Evolutionary conservation across 164 flowering plant genomes (phyloP).

Genomic region (Santalum album): DNA sequence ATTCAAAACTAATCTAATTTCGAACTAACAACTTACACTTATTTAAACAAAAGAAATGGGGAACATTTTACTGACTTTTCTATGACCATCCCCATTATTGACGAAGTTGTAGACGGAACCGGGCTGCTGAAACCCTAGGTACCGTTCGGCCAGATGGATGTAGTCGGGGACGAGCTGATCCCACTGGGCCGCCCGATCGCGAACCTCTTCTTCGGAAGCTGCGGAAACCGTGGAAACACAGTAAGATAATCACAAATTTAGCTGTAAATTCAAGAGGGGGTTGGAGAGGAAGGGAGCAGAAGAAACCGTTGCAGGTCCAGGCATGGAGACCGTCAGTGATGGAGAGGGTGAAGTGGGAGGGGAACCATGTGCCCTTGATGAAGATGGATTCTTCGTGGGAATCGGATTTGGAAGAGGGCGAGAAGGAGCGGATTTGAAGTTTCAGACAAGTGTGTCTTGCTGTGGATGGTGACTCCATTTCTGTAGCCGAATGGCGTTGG

Average conservation of each 20-base stretch:
- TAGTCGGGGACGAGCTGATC: conserved; percentile 80
- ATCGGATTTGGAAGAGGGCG: not conserved
- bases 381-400: conserved; percentile 32
- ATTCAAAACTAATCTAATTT: not conserved
- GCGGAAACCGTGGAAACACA: conserved; percentile 1
- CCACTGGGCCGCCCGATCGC: conserved; percentile 77
- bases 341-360: conserved; percentile 52
- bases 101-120: conserved; percentile 59
- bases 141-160: conserved; percentile 56
- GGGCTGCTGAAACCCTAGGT: conserved; percentile 82
- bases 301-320: conserved; percentile 72
- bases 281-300: not conserved
- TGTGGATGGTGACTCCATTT: conserved; percentile 9
- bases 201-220: conserved; percentile 74
- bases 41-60: not conserved
- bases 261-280: not conserved
- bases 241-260: not conserved
- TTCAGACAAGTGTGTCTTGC: conserved; percentile 62
- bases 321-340: conserved; percentile 60
- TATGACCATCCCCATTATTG: conserved; percentile 63
- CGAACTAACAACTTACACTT: not conserved
- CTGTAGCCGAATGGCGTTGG: no score
- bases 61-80: conserved; percentile 29
- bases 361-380: conserved; percentile 68
- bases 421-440: conserved; percentile 28